Base-by-base conservation (phyloP, 495 filamentous ascomycete genomes). In the Penicillium cosmopolitanum region DNA sequence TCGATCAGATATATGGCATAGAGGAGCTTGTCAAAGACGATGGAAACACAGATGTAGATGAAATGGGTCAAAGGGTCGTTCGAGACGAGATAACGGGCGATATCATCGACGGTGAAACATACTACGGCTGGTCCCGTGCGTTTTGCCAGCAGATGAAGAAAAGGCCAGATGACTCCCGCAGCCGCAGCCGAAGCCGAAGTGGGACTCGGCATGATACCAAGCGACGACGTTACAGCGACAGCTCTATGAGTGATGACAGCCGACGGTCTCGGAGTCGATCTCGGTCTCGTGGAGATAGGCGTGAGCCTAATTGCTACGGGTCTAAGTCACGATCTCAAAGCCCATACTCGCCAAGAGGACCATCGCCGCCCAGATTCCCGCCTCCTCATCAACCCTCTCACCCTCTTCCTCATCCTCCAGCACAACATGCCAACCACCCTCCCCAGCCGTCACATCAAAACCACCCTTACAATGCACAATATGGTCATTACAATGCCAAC, bases 141-240 rank as follows among this genome's bases (percentile, higher is more conserved):
- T 96, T 96, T 62, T 96, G 91, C 73, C 81, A 90, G 62, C 87
- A 87, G 60, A 96, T 94, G 89, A 90, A 87, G 68, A 82, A 82
- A 53, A 78, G 84, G 56, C 75, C 68, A 10, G 67, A 61, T 28
- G 55, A 53, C 34, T 64, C 63, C 34, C 56, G 57, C 47, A 60
- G 72, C 51, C 61, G 66, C 23, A 71, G 63, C 23, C 62, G 69
- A 12, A 74, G 71, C 51, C 68, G 66, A 11, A 80, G 76, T 58
- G 57, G 69, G 52, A 73, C 72, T 48, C 64, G 68, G 34, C 79
- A 75, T 57, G 75, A 69, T 31, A 65, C 56, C 25, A 77, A 77
- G 54, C 69, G 75, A 43, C 70, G 75, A 54, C 72, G 80, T 48
- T 77, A 83, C 52, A 85, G 85, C 64, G 72, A 78, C 52, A 83